Base-by-base conservation (phyloP, 2,329 filamentous ascomycete genomes). In the Passalora sequoiae region DNA sequence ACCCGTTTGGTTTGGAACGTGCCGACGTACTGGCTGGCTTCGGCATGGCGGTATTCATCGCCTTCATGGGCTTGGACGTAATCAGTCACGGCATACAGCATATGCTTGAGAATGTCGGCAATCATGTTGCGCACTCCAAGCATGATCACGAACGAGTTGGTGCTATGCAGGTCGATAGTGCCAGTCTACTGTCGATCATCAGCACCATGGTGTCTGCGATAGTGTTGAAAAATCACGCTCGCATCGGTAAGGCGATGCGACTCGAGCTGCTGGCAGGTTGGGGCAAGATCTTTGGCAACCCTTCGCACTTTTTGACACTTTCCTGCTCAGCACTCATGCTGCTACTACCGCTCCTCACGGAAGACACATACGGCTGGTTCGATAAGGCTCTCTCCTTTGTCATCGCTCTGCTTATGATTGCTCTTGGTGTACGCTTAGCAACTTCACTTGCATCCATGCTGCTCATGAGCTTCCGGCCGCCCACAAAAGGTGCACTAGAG, bases 1-100 rank as follows among this genome's bases (percentile, higher is more conserved):
- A 98, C 66, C 92, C 92, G 0, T 98, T 98, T 61, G 63, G 84
- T 3, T 77, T 98, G 17, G 88, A 96, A 68, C 80, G 92, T 41
- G 86, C 86, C 46, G 92, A 98, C 66, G 91, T 98, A 4, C 78
- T 98, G 12, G 89, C 89, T 25, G 92, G 92, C 13, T 95, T 98
- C 53, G 92, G 89, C 48, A 88, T 97, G 81, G 94, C 89, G 39
- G 85, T 98, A 28, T 88, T 96, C 49, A 78, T 98, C 9, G 78
- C 95, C n/a, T 98, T 98, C 67, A 95, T 95, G 73, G 91, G 91
- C 15, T 84, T 97, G 59, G 92, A 98, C 59, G 79, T 98, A 37
- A 84, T 98, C 49, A 94, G 87, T 29, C 92, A 98, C 64, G 91
- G 88, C 47, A 73, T 95, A 12, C 92, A 95, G 62, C 91, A 98